Evolutionary conservation across 257 asterid genomes (phyloP).

Genomic region (Parsonsia alboflavescens): DNA sequence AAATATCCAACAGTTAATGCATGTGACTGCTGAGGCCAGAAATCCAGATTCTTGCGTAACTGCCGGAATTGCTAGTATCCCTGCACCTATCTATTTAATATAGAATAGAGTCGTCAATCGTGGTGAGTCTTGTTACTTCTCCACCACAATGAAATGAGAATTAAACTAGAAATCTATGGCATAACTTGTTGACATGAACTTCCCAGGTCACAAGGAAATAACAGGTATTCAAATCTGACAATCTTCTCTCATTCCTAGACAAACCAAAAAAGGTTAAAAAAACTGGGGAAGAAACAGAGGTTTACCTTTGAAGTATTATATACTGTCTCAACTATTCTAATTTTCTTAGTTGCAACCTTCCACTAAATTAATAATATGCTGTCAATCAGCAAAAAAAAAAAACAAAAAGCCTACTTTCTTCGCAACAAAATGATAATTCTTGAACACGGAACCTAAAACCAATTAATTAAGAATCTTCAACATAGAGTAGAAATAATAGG

Average conservation of each 20-base stretch:
- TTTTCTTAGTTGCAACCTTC: not conserved
- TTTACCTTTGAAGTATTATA: too few relatives aligned
- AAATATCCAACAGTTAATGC: conserved; percentile 78
- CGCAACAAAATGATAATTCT: not conserved
- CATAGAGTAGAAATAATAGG: not conserved
- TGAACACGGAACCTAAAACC: not conserved
- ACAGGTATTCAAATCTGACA: too few relatives aligned
- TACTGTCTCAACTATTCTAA: not conserved
- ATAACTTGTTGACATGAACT: not conserved
- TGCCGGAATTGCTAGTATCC: conserved; percentile 94
- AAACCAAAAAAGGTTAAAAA: too few relatives aligned
- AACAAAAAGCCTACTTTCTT: not conserved
- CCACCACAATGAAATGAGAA: not conserved
- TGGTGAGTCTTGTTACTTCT: not conserved
- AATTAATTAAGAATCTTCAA: not conserved
- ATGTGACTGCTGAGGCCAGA: conserved; percentile 63
- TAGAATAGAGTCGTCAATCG: too few relatives aligned
- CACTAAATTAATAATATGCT: not conserved
- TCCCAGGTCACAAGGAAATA: not conserved
- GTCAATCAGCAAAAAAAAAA: not conserved
- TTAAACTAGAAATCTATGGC: not conserved
- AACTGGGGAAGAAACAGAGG: too few relatives aligned
- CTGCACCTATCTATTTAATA: conserved; percentile 69
- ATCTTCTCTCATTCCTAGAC: too few relatives aligned
- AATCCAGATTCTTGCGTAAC: conserved; percentile 95